Evolutionary conservation across 2,329 filamentous ascomycete species (phyloP), one percentile per base, ranked within the genome.

Genomic region (Cyclaneusma minus): DNA sequence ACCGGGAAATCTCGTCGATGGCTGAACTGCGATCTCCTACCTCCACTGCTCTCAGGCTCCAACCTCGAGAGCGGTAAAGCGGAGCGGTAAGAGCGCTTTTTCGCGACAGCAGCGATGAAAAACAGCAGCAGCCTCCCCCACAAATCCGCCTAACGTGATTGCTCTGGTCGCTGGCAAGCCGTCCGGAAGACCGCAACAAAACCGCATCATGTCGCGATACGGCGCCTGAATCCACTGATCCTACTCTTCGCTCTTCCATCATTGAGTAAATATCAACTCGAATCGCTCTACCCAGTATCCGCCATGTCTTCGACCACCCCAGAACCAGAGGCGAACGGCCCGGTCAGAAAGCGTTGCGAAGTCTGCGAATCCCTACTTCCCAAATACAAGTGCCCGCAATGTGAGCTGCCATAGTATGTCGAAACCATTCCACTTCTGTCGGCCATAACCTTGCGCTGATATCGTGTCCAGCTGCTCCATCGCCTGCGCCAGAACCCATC

Each of bases 381-480:
- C 16, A 74, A 69, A 44, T 76, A 76, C 48, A 75, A 71, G 39
- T 76, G 70, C 35, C 55, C 64, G n/a, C 56, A 57, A 15, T 76
- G 70, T 43, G 48, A 56, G 24, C 39, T 64, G 13, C 60, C 62
- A 33, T 74, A 70, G 70, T 75, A 52, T 42, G 67, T 49, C 35
- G 16, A 11, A 23, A 8, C 24, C 10, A 15, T 19, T 28, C 10
- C 25, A 13, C 10, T 13, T 10, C 24, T 27, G 28, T 15, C 14
- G 13, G 7, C 21, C 20, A 14, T 20, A 20, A 18, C 4, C 5
- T 19, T 3, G 18, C 13, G n/a, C 24, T 29, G 28, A 13, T 35
- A 25, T 31, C 25, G 21, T 19, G 22, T 21, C 17, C 36, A 71
- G 67, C 40, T 75, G 69, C 42, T 74, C 68, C 1, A 56, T 74